Evolutionary conservation across 768 basidiomycete species (phyloP).

Genomic region (Suillus tomentosus): DNA sequence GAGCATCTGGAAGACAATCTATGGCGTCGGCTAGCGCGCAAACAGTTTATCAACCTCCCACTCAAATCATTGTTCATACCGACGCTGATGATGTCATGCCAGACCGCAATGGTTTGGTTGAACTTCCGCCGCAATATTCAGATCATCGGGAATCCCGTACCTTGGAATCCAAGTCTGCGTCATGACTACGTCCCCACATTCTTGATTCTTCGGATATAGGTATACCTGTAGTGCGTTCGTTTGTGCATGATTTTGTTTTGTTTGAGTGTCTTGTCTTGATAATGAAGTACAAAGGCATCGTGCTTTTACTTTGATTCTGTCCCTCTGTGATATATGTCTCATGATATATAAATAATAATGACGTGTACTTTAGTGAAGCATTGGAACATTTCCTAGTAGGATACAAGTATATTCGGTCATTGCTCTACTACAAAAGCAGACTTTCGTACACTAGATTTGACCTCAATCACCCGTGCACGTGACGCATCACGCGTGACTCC

Average conservation of each 20-base stretch:
- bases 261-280: neutral
- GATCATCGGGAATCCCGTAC: conserved; percentile 41
- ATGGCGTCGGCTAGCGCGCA: conserved; percentile 43
- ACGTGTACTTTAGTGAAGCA: neutral
- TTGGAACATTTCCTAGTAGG: too few relatives aligned
- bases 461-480: too few relatives aligned
- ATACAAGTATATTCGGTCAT: too few relatives aligned
- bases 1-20: conserved; percentile 22
- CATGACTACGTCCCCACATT: neutral
- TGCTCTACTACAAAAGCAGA: too few relatives aligned
- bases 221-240: neutral
- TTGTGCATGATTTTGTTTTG: neutral
- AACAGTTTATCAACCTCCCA: conserved; percentile 47
- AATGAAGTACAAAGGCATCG: neutral
- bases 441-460: too few relatives aligned
- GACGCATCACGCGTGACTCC: too few relatives aligned
- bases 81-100: conserved; percentile 60
- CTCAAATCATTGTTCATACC: conserved; percentile 69
- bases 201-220: neutral
- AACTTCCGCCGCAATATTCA: conserved; percentile 76
- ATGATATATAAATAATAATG: neutral
- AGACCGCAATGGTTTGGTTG: conserved; percentile 55
- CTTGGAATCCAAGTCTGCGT: neutral
- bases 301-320: neutral
- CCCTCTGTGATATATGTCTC: neutral